phyloP scores from a whole-genome alignment of 345 rosid species.

The Turritis glabra region DNA sequence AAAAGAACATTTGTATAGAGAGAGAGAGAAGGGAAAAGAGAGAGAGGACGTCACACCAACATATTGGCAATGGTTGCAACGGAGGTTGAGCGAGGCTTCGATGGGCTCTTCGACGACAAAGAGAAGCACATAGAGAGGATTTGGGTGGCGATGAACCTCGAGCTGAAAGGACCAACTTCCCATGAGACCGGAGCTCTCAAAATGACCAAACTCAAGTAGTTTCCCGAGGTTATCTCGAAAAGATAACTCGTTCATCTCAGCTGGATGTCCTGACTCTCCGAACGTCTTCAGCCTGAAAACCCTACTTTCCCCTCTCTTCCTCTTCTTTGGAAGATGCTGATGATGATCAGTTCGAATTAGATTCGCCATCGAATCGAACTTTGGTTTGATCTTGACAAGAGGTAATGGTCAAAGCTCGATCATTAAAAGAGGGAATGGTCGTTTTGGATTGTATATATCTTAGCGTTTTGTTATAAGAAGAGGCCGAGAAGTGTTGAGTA shows the following conservation, averaged over 20 bases:
- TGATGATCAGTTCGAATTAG: conserved; percentile 27
- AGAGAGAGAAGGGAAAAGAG: conserved; percentile 16
- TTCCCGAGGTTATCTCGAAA: conserved; percentile 62
- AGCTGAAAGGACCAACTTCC: conserved; percentile 90
- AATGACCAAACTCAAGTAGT: conserved; percentile 67
- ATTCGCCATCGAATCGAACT: conserved; percentile 31
- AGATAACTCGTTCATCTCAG: conserved; percentile 56
- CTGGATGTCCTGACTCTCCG: conserved; percentile 71
- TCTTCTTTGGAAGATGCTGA: conserved; percentile 50
- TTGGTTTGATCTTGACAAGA: conserved; percentile 24
- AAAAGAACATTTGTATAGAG: neutral
- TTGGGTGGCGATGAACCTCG: conserved; percentile 72
- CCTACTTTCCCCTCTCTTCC: conserved; percentile 71
- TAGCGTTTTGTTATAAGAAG: conserved; percentile 32
- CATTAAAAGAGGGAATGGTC: neutral
- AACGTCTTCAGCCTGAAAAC: conserved; percentile 73
- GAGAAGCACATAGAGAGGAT: conserved; percentile 62
- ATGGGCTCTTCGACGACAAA: conserved; percentile 74
- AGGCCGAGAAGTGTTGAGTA: conserved; percentile 32
- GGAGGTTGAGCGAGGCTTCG: conserved; percentile 50
- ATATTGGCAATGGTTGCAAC: conserved; percentile 80
- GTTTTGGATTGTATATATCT: neutral
- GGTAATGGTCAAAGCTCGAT: neutral
- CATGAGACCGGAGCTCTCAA: conserved; percentile 47
- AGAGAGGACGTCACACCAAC: conserved; percentile 76